Evolutionary conservation across 768 basidiomycete genomes (phyloP).

Genomic region (Hygrophorus russula): DNA sequence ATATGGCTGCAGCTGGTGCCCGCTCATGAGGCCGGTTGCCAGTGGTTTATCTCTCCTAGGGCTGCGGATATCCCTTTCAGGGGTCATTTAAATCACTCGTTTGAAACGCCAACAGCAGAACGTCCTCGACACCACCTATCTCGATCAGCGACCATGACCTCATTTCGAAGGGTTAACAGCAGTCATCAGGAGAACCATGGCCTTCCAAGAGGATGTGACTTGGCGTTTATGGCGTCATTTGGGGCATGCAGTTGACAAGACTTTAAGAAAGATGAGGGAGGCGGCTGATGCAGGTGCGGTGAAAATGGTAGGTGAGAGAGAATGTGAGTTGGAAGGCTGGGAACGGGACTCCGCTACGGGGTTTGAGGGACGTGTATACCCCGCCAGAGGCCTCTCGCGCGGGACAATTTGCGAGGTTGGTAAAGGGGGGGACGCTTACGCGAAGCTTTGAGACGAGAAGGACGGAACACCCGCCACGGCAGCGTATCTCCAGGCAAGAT

Average conservation of each 20-base stretch:
- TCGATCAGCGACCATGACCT: neutral
- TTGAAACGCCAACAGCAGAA: no score
- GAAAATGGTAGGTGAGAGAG: constrained; percentile 8
- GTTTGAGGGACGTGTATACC: constrained; percentile 18
- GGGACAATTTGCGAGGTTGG: constrained; percentile 20
- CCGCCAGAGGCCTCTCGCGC: constrained; percentile 20
- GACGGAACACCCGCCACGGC: constrained; percentile 18
- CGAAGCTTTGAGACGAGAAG: constrained; percentile 25
- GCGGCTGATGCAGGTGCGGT: constrained; percentile 18
- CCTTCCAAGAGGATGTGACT: constrained; percentile 28
- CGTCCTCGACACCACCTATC: neutral
- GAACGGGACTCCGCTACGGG: no score
- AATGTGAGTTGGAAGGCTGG: neutral
- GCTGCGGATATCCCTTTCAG: neutral
- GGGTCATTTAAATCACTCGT: neutral
- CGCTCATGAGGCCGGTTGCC: neutral
- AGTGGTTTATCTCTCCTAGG: neutral
- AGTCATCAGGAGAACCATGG: constrained; percentile 30
- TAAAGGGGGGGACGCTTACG: constrained; percentile 21
- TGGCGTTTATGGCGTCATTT: constrained; percentile 23
- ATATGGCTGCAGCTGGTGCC: neutral
- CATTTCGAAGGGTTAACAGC: neutral
- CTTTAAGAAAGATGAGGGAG: constrained; percentile 25
- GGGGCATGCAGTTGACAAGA: constrained; percentile 24
- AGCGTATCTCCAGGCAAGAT: constrained; percentile 5